phyloP scores from a whole-genome alignment of 2,329 filamentous ascomycete species.

The Sporothrix dimorphospora region DNA sequence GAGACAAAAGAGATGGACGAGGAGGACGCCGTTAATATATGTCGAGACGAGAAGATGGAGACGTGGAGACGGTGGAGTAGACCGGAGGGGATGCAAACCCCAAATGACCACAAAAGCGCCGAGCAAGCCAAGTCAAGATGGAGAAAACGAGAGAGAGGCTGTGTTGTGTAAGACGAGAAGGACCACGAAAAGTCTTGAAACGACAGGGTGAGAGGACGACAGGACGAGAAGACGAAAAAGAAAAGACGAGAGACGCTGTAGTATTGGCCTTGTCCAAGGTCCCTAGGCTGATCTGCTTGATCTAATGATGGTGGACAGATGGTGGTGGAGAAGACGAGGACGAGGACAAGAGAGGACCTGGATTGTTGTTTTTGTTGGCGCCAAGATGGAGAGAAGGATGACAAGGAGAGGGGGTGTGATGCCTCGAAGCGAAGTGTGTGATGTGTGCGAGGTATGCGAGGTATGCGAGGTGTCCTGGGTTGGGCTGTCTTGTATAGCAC shows the following conservation, averaged over 20 bases:
- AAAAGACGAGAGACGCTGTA: neutral
- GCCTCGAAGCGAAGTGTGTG: conserved; percentile 14
- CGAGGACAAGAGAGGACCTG: neutral
- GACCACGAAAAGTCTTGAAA: neutral
- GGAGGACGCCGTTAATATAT: neutral
- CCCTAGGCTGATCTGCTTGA: conserved; percentile 10
- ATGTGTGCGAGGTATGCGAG: neutral
- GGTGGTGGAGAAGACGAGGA: neutral
- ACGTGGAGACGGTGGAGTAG: neutral
- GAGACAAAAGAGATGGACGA: neutral
- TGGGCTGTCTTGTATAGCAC: neutral
- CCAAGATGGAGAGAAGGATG: neutral
- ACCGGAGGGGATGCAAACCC: neutral
- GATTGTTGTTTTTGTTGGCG: neutral
- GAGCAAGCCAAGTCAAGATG: neutral
- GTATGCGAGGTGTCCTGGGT: neutral
- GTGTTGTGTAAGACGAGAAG: neutral
- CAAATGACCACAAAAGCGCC: neutral
- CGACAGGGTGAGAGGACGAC: neutral
- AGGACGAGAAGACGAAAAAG: neutral
- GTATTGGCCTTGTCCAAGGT: neutral
- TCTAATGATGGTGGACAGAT: neutral
- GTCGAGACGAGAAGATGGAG: neutral
- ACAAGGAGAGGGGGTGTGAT: neutral
- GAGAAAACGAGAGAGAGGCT: neutral